Conservation (phyloP, 768 basidiomycete species). For the Hortiboletus campestris region DNA sequence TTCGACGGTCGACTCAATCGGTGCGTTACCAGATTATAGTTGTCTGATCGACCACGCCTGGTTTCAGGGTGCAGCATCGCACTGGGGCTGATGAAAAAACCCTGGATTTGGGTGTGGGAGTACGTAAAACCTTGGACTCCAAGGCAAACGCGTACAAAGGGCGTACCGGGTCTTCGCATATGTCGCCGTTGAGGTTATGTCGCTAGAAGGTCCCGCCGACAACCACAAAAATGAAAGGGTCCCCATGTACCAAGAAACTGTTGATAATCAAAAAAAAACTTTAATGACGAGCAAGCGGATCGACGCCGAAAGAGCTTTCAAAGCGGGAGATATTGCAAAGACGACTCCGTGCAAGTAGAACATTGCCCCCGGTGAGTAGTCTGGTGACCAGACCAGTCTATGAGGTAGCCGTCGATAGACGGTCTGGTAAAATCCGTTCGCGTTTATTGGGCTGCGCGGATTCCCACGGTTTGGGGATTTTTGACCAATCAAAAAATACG, state of each 20-base stretch:
- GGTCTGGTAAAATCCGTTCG: no score
- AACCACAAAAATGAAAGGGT: conserved; percentile 10
- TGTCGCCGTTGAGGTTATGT: conserved; percentile 16
- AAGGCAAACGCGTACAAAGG: conserved; percentile 27
- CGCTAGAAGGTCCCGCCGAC: conserved; percentile 10
- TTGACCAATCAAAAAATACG: background rate
- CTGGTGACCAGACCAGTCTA: no score
- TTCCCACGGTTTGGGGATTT: background rate
- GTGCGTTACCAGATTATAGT: conserved; percentile 24
- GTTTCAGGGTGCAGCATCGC: conserved; percentile 13
- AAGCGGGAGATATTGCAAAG: conserved; percentile 1
- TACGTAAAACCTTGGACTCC: conserved; percentile 17
- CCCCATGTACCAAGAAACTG: background rate
- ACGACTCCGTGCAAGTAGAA: background rate
- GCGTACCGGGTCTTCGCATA: conserved; percentile 25
- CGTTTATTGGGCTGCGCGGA: no score
- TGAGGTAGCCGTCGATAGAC: no score
- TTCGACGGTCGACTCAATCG: conserved; percentile 4
- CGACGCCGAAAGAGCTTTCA: background rate
- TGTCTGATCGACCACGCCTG: conserved; percentile 11
- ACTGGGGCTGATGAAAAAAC: conserved; percentile 25
- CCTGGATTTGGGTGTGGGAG: conserved; percentile 20
- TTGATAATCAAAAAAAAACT: conserved; percentile 13
- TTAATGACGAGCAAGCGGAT: conserved; percentile 1
- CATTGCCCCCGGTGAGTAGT: no score